Evolutionary conservation across 164 flowering plant species (phyloP).

Genomic region (Santalum album): DNA sequence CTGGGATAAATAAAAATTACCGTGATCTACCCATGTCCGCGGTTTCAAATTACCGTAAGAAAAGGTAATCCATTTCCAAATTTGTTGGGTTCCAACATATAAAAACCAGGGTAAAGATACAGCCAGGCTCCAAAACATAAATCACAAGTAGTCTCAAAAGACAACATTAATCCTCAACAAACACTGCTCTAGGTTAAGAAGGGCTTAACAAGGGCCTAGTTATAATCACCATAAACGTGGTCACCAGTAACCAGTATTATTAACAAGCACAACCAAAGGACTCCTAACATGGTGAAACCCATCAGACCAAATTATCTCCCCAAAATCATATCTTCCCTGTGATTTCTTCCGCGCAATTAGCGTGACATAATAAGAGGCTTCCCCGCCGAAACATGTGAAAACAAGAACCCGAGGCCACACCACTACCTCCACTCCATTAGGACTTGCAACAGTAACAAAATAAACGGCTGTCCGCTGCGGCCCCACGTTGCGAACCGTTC

Average conservation of each 20-base stretch:
- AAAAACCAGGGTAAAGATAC: too few species aligned
- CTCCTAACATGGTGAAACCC: conserved; percentile 47
- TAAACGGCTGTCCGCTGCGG: conserved; percentile 22
- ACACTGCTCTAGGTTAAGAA: too few species aligned
- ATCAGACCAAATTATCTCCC: conserved; percentile 57
- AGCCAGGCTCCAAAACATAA: too few species aligned
- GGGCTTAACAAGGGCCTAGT: too few species aligned
- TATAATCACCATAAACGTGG: too few species aligned
- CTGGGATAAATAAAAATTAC: too few species aligned
- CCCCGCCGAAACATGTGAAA: conserved; percentile 24
- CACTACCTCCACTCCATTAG: conserved; percentile 47
- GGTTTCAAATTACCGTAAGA: too few species aligned
- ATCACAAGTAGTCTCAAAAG: too few species aligned
- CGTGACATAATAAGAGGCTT: conserved; percentile 43
- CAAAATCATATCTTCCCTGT: conserved; percentile 56
- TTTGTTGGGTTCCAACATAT: too few species aligned
- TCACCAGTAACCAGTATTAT: conserved; percentile 9
- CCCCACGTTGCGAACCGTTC: conserved; percentile 51
- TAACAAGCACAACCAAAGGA: conserved; percentile 47
- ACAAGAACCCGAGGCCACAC: conserved; percentile 48
- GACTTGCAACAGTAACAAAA: conserved; percentile 26
- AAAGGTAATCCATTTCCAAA: too few species aligned
- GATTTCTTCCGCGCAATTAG: conserved; percentile 40
- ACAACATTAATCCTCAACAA: too few species aligned
- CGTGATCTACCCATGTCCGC: too few species aligned